phyloP scores from a whole-genome alignment of 371 early-diverging fungal genomes.

The Mortierella sp. region DNA sequence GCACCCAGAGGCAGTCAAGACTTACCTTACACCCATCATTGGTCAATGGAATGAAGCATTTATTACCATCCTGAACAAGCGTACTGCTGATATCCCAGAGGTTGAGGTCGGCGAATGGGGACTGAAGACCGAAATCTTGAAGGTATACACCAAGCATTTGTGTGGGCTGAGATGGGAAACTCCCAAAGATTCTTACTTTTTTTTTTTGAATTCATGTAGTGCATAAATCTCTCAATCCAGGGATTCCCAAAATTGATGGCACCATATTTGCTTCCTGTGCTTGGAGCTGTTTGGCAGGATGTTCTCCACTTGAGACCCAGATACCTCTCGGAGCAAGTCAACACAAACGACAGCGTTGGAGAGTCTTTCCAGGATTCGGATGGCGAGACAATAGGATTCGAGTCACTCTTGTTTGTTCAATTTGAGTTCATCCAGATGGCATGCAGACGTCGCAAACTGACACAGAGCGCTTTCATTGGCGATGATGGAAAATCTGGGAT shows the following conservation, averaged over 20 bases:
- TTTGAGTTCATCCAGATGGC: constrained; percentile 78
- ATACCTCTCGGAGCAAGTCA: constrained; percentile 69
- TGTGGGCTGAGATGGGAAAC: neutral
- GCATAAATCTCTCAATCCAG: constrained; percentile 69
- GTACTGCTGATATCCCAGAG: constrained; percentile 61
- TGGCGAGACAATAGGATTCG: constrained; percentile 82
- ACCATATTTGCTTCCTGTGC: constrained; percentile 61
- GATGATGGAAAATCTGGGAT: constrained; percentile 63
- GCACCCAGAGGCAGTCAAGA: constrained; percentile 75
- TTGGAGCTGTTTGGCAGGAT: constrained; percentile 79
- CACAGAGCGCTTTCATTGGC: constrained; percentile 58
- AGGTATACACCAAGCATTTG: constrained; percentile 56
- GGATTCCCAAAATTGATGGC: constrained; percentile 73
- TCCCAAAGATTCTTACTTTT: too few relatives aligned
- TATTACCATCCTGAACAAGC: constrained; percentile 70
- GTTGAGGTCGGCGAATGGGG: constrained; percentile 70
- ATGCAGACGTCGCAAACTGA: constrained; percentile 65
- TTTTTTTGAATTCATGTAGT: constrained; percentile 46
- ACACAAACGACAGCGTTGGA: constrained; percentile 65
- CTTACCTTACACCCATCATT: constrained; percentile 80
- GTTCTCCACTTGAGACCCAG: constrained; percentile 65
- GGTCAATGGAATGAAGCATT: constrained; percentile 85
- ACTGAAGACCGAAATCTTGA: constrained; percentile 79
- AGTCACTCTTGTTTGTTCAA: constrained; percentile 74
- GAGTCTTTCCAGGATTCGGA: constrained; percentile 80